Conservation (phyloP, 495 filamentous ascomycete genomes). For the Podospora appendiculata region DNA sequence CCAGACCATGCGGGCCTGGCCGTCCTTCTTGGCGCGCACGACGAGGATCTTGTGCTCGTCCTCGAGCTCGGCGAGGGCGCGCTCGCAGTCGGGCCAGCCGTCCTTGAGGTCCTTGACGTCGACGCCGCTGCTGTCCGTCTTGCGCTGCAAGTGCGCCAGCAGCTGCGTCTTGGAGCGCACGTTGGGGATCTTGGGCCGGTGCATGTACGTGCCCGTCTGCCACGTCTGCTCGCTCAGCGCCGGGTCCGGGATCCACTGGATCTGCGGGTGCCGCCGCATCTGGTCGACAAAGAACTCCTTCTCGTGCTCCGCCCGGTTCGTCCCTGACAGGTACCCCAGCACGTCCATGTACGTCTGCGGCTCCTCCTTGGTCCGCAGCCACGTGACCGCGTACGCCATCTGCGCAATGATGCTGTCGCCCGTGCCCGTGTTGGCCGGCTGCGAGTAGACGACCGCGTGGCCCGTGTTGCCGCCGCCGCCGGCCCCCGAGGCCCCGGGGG, state of each 20-base stretch:
- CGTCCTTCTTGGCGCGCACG: slow-evolving; percentile 87
- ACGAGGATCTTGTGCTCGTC: slow-evolving; percentile 70
- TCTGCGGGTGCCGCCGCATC: slow-evolving; percentile 57
- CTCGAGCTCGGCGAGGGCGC: slow-evolving; percentile 72
- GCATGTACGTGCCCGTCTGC: slow-evolving; percentile 60
- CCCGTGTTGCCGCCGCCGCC: slow-evolving; percentile 35
- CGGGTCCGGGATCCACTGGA: slow-evolving; percentile 57
- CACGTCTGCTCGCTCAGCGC: slow-evolving; percentile 47
- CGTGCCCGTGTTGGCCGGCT: slow-evolving; percentile 68
- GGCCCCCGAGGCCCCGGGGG: slow-evolving; percentile 23
- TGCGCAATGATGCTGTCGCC: slow-evolving; percentile 77
- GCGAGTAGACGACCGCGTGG: slow-evolving; percentile 59
- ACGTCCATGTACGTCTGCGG: slow-evolving; percentile 68
- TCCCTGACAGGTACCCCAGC: slow-evolving; percentile 64
- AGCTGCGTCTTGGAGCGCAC: slow-evolving; percentile 69
- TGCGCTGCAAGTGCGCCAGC: slow-evolving; percentile 68
- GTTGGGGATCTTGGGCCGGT: slow-evolving; percentile 67
- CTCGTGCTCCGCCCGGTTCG: slow-evolving; percentile 36
- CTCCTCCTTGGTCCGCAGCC: slow-evolving; percentile 69
- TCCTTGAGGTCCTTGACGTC: slow-evolving; percentile 84
- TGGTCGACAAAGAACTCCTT: slow-evolving; percentile 36
- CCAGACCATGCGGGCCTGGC: slow-evolving; percentile 79
- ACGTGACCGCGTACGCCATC: slow-evolving; percentile 72
- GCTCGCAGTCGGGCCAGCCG: slow-evolving; percentile 80
- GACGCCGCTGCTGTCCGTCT: slow-evolving; percentile 73